Evolutionary conservation across 1,284 basidiomycete genomes (phyloP).

Genomic region (Sporisorium reilianum): DNA sequence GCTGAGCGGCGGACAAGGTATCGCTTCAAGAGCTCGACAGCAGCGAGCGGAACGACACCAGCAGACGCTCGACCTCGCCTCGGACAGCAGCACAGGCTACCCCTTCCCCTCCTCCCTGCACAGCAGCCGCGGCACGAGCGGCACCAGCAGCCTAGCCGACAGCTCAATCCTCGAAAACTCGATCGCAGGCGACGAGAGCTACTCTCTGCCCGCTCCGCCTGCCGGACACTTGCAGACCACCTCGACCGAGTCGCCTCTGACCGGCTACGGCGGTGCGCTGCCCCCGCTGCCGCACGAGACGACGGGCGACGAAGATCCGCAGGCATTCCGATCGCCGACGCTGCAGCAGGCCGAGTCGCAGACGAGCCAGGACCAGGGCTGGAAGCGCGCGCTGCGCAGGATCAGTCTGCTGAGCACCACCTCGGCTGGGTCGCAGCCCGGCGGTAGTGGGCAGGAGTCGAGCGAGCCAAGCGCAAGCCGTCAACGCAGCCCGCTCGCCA

Average conservation of each 20-base stretch:
- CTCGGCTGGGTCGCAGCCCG: constrained; percentile 9
- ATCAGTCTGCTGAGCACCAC: constrained; percentile 38
- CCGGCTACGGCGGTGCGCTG: constrained; percentile 22
- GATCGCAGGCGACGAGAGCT: constrained; percentile 56
- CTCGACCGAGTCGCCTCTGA: constrained; percentile 23
- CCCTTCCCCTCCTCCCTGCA: constrained; percentile 32
- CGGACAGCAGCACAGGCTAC: constrained; percentile 16
- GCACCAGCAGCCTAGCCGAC: constrained; percentile 30
- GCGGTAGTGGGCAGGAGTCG: neutral
- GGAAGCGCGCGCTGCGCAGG: constrained; percentile 35
- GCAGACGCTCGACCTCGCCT: constrained; percentile 43
- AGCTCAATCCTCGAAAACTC: constrained; percentile 40
- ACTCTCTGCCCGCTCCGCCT: constrained; percentile 28
- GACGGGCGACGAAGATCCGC: constrained; percentile 38
- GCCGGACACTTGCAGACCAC: neutral
- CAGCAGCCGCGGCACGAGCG: constrained; percentile 35
- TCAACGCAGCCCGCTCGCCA: constrained; percentile 14
- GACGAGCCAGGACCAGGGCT: constrained; percentile 38
- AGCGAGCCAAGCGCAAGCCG: neutral
- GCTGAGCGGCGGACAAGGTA: constrained; percentile 28
- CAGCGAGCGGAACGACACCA: constrained; percentile 38
- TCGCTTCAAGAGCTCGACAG: constrained; percentile 38
- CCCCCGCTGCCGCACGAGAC: constrained; percentile 45
- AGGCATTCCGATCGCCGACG: constrained; percentile 26
- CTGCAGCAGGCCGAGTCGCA: constrained; percentile 5